A percentile compares a stretch with the other conserved stretches of the same genome.
These are phyloP conservation scores for Plasmodium cynomolgi DNA, from an alignment of 169 alveolate species.

Conservation along the genomic window DNA sequence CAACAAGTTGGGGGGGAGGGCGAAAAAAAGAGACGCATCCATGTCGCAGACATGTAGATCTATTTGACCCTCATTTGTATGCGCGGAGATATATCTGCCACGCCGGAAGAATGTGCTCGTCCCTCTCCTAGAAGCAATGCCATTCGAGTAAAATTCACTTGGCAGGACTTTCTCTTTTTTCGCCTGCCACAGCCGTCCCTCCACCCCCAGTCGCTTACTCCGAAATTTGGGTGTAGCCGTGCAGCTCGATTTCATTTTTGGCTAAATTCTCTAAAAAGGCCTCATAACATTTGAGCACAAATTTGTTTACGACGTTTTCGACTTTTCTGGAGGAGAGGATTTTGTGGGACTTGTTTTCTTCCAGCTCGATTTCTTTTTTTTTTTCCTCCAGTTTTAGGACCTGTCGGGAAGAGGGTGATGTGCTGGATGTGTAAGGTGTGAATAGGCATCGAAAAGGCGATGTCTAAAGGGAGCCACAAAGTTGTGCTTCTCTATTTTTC, in stretches of 20 bases:
- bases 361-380: conserved; percentile 63
- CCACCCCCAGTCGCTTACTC: background rate
- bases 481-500: background rate
- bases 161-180: background rate
- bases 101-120: background rate
- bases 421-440: background rate
- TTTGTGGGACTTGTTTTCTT: conserved; percentile 39
- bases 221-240: background rate
- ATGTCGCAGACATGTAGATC: background rate
- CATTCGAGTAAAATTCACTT: background rate
- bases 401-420: background rate
- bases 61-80: background rate
- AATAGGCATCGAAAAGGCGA: background rate
- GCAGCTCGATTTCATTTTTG: conserved; percentile 25
- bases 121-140: background rate
- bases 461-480: background rate
- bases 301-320: conserved; percentile 52
- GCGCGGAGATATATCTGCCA: background rate
- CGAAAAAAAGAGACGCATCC: background rate
- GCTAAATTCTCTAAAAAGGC: conserved; percentile 20
- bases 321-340: conserved; percentile 36
- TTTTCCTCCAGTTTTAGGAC: conserved; percentile 48
- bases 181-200: background rate
- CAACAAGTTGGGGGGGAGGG: background rate
- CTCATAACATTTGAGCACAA: conserved; percentile 58